Percentiles rank a stretch among this genome's conserved stretches.
These are phyloP conservation scores for Thymus quinquecostatus DNA, from an alignment of 257 asterid genomes.

Conservation along the genomic window DNA sequence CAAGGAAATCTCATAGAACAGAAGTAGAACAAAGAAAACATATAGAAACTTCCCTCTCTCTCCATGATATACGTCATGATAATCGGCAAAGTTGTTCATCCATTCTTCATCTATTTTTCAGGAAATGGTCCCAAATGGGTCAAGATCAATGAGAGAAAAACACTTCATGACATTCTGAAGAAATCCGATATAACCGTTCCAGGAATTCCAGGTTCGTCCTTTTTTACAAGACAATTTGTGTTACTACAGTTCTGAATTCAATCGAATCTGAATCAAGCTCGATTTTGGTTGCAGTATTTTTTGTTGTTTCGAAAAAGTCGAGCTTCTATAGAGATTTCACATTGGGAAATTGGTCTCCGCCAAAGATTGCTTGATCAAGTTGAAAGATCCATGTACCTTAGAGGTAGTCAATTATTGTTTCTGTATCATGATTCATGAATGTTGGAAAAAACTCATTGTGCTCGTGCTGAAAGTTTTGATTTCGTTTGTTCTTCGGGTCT, in stretches of 20 bases:
- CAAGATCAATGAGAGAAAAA: slow-evolving; percentile 66
- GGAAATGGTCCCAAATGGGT: slow-evolving; percentile 64
- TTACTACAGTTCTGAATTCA: slow-evolving; percentile 8
- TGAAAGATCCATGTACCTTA: slow-evolving; percentile 3
- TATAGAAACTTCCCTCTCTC: neutral
- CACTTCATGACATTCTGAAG: slow-evolving; percentile 67
- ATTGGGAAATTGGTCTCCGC: slow-evolving; percentile 79
- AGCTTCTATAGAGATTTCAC: slow-evolving; percentile 69
- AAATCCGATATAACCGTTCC: slow-evolving; percentile 61
- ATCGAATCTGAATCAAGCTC: neutral
- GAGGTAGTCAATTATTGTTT: slow-evolving; percentile 5
- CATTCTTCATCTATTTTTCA: slow-evolving; percentile 28
- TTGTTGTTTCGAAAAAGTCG: slow-evolving; percentile 68
- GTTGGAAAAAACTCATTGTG: slow-evolving; percentile 3
- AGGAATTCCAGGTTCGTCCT: slow-evolving; percentile 82
- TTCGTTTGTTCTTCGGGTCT: neutral
- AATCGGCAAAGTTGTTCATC: slow-evolving; percentile 2
- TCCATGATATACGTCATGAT: neutral
- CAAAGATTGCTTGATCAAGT: slow-evolving; percentile 44
- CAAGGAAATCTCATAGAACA: too few species aligned
- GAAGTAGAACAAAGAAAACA: slow-evolving; percentile 1
- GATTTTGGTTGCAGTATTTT: slow-evolving; percentile 58
- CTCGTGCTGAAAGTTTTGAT: neutral
- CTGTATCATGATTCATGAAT: neutral
- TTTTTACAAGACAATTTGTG: slow-evolving; percentile 5